Base-by-base conservation (phyloP, 164 flowering plant genomes). In the Brasenia schreberi region DNA sequence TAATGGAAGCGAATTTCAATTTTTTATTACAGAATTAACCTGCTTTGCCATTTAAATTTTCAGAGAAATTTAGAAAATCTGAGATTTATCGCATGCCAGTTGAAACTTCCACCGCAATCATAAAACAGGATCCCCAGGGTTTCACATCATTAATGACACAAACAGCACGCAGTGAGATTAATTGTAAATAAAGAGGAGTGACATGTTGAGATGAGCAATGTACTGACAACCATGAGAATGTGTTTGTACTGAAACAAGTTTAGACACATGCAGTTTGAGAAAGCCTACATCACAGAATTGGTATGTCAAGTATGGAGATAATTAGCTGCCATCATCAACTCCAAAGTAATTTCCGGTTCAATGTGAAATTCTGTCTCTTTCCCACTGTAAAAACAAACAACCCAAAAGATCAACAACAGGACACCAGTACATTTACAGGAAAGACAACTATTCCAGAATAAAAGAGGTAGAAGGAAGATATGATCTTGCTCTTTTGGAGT, bases 321-420 rank as follows among this genome's bases (percentile, higher is more conserved):
- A 68, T 90, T 90, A 63, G 97, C 97, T 68, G 95, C 95, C 97
- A 90, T 90, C 90, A 88, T 84, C 79, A 90, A 77, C 80, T 88
- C 97, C 73, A 90, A 72, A 18, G 92, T 84, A 65, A 86, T 69
- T 70, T 90, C 92, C 43, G 95, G 97, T 70, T 90, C 95, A 75
- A 90, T 90, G 39, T 77, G 88, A 69, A 90, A 90, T 67, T 90
- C 95, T 5, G 92, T 87, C 82, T 90, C 90, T 75, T 84, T 87
- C 43, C 97, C 97, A 73, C 97, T 90, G 86, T 64, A 65, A 63
- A 42, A 71, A 61, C 12, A 61, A 61, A 33, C 39, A 33, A 33
- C 39, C 39, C 39, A 33, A 33, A 33, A 33, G 39, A 33, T 33
- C 39, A 33, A 1, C 3, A 33, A 33, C 39, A 33, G 39, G 3